Conservation (phyloP, 1,284 basidiomycete species). For the Melampsora americana region DNA sequence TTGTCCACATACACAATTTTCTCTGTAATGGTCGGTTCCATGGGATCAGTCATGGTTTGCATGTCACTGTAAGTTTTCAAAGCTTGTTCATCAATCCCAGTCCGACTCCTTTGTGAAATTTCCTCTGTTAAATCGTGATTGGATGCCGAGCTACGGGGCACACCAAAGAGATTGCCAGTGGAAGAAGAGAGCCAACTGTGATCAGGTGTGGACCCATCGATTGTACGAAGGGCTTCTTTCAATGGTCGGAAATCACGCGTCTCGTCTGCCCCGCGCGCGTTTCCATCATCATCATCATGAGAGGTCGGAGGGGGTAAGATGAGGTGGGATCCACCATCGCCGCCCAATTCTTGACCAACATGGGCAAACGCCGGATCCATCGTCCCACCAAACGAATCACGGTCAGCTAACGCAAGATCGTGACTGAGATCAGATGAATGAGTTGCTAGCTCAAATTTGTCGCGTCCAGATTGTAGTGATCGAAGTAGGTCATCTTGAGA, state of each 20-base stretch:
- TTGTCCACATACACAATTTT: conserved; percentile 44
- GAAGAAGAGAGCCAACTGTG: background rate
- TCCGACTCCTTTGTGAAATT: background rate
- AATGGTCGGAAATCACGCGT: conserved; percentile 26
- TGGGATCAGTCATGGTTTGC: conserved; percentile 12
- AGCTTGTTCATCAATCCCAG: no score
- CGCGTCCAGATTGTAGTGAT: conserved; percentile 2
- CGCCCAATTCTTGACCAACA: background rate
- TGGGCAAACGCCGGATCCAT: conserved; percentile 36
- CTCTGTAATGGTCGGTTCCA: background rate
- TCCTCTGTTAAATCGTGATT: background rate
- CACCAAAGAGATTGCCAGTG: background rate
- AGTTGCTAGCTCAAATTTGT: background rate
- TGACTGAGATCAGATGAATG: conserved; percentile 8
- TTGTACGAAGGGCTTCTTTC: conserved; percentile 22
- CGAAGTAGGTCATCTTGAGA: background rate
- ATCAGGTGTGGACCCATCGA: background rate
- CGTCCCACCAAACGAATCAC: conserved; percentile 23
- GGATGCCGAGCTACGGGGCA: background rate
- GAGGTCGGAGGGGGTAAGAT: background rate
- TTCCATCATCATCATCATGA: conserved; percentile 21
- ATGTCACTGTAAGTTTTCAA: no score
- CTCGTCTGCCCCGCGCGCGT: conserved; percentile 3
- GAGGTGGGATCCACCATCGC: background rate
- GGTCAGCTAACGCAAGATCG: conserved; percentile 9